These are phyloP conservation scores for Diaporthe citri DNA, from an alignment of 2,329 filamentous ascomycete species.

Conservation along the genomic window DNA sequence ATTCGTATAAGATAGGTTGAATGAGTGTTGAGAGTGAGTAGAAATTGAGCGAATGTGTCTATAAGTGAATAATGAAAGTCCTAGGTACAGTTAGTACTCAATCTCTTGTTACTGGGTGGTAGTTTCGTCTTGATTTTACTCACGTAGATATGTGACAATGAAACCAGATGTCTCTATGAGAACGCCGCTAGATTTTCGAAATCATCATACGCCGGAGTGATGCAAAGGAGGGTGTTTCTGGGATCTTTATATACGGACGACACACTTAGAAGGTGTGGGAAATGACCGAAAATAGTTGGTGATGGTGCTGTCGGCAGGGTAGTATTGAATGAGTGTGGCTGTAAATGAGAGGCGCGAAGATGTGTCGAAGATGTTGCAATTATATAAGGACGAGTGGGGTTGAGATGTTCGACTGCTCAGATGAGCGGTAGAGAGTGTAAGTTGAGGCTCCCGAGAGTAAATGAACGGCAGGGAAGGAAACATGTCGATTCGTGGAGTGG, in stretches of 20 bases:
- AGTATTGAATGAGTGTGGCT: neutral
- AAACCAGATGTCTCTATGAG: neutral
- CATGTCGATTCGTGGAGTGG: neutral
- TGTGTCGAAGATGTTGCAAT: neutral
- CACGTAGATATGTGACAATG: neutral
- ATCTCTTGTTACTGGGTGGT: neutral
- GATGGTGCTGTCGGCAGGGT: neutral
- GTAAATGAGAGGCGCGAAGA: neutral
- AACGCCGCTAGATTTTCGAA: neutral
- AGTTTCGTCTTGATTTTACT: neutral
- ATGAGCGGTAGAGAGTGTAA: neutral
- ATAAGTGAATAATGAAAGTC: neutral
- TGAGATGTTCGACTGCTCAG: neutral
- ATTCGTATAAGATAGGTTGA: neutral
- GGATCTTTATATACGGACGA: neutral
- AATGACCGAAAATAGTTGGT: neutral
- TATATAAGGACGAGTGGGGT: neutral
- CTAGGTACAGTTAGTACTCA: neutral
- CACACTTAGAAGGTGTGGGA: neutral
- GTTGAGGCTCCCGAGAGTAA: neutral
- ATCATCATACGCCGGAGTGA: neutral
- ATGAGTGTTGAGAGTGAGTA: neutral
- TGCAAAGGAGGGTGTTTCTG: neutral
- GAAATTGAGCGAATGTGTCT: neutral
- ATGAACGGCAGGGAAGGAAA: neutral